phyloP scores from a whole-genome alignment of 768 basidiomycete species.

The Hypholoma sublateritium region DNA sequence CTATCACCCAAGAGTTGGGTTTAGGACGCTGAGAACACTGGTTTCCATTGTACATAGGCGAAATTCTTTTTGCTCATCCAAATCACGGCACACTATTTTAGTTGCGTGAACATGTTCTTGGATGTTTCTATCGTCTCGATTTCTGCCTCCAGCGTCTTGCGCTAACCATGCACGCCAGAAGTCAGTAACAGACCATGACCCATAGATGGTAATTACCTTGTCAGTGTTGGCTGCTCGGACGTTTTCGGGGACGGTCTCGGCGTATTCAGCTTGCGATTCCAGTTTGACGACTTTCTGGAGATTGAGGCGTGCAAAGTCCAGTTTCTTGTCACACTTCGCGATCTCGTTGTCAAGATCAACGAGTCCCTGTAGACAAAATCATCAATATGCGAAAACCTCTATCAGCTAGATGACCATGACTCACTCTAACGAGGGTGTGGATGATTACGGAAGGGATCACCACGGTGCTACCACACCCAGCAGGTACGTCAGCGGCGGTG shows the following conservation, averaged over 20 bases:
- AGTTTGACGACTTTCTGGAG: constrained; percentile 77
- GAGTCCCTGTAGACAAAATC: constrained; percentile 58
- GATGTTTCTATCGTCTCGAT: constrained; percentile 69
- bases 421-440: constrained; percentile 85
- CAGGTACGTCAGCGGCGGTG: constrained; percentile 67
- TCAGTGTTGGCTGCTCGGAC: constrained; percentile 77
- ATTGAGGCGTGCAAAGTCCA: constrained; percentile 65
- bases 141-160: constrained; percentile 78
- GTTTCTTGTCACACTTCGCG: constrained; percentile 87
- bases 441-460: constrained; percentile 75
- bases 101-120: constrained; percentile 71
- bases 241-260: constrained; percentile 73
- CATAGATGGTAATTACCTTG: constrained; percentile 53
- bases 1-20: no score
- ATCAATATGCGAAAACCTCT: background rate
- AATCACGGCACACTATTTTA: constrained; percentile 40
- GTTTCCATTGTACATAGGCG: no score
- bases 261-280: constrained; percentile 74
- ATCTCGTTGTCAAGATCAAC: constrained; percentile 90
- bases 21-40: no score
- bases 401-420: background rate
- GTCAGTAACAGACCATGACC: background rate
- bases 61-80: no score
- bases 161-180: constrained; percentile 37
- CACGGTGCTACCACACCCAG: constrained; percentile 84